These are phyloP conservation scores for Lathyrus aphaca DNA, from an alignment of 306 rosid genomes.

Conservation along the genomic window DNA sequence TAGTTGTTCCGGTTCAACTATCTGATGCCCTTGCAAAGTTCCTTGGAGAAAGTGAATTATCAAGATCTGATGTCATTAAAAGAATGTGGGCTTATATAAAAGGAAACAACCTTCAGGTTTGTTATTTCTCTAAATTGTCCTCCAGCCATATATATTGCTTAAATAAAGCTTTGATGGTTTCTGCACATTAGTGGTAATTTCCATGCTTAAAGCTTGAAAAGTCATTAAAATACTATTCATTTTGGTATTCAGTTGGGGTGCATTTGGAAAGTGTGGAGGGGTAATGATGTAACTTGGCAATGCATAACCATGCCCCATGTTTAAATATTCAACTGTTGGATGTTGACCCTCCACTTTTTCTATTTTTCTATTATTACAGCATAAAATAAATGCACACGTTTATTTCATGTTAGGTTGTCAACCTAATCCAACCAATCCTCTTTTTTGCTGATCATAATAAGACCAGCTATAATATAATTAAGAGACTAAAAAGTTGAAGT, in stretches of 20 bases:
- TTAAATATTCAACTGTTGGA: not conserved
- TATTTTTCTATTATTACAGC: not conserved
- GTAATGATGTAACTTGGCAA: not conserved
- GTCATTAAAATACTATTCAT: slow-evolving; percentile 5
- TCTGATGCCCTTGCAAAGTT: slow-evolving; percentile 73
- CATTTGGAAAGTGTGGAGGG: not conserved
- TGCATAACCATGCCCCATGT: not conserved
- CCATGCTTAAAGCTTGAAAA: slow-evolving; percentile 26
- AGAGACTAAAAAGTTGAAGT: slow-evolving; percentile 15
- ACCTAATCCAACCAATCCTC: slow-evolving; percentile 26
- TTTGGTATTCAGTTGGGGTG: slow-evolving; percentile 5
- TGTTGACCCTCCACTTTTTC: slow-evolving; percentile 6
- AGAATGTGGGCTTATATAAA: slow-evolving; percentile 84
- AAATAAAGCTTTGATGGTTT: slow-evolving; percentile 17
- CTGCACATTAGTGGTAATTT: slow-evolving; percentile 3
- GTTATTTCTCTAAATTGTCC: slow-evolving; percentile 38
- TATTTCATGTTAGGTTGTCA: slow-evolving; percentile 27
- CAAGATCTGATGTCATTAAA: slow-evolving; percentile 65
- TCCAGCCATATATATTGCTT: slow-evolving; percentile 2
- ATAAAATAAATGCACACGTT: not conserved
- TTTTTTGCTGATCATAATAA: not conserved
- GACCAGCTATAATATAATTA: not conserved
- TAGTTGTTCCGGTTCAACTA: slow-evolving; percentile 76
- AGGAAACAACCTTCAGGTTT: slow-evolving; percentile 78
- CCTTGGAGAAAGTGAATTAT: slow-evolving; percentile 68